Base-by-base conservation (phyloP, 2,329 filamentous ascomycete genomes). In the Monilinia polystroma region DNA sequence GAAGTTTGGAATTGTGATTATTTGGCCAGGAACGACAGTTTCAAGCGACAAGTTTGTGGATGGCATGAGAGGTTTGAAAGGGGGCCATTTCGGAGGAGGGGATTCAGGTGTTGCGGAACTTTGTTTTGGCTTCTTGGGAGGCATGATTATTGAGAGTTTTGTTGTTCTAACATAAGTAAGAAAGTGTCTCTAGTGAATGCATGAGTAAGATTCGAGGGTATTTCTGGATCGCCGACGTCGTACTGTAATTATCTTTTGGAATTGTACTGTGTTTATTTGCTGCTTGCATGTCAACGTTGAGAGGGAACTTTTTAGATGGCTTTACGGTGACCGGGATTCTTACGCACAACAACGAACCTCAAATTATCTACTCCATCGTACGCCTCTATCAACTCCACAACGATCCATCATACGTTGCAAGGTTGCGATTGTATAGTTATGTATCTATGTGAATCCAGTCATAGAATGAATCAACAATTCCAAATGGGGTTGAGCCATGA, bases 1-100 rank as follows among this genome's bases (percentile, higher is more conserved):
- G 72, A 91, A 83, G 66, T 85, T 84, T 4, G 82, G 81, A 67
- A 90, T 84, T 0, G 87, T 83, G 60, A 90, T 77, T 63, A 91
- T 89, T 73, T 90, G 88, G 55, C 81, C 79, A 11, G 80, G 76
- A n/a, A 88, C 57, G 20, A 51, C 80, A 77, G 32, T 82, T 70
- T 56, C 86, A 82, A 51, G 87, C 74, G 43, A 88, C 78, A 47
- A 87, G 85, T 66, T 79, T 78, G 67, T 90, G 10, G 82, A 71
- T 54, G 86, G 82, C 41, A 87, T 75, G 38, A 88, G 78, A 23
- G 87, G 86, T 67, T 80, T 79, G 68, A 90, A 80, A 38, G 80
- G 74, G 52, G 88, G 87, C 88, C 88, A 90, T 73, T 88, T 81
- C 45, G 84, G 85, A 16, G 68, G 52, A 38, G 56, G 55, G 20